A percentile compares a stretch with the other conserved stretches of the same genome.
Conservation (phyloP, 495 filamentous ascomycete genomes). For the Neurospora tetrasperma region DNA sequence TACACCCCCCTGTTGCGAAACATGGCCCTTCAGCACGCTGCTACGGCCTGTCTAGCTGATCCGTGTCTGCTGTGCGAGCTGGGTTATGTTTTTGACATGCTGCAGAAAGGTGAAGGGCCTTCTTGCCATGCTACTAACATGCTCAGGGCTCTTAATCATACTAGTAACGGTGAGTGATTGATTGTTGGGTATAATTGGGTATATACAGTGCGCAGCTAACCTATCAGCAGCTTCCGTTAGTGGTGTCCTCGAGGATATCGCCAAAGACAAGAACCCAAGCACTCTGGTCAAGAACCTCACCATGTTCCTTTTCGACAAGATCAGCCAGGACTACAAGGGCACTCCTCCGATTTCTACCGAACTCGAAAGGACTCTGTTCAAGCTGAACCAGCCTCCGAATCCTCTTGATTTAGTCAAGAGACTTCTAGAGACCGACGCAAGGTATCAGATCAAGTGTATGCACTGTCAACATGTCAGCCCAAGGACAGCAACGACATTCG, state of each 20-base stretch:
- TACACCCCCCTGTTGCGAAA: constrained; percentile 86
- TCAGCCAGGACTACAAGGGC: constrained; percentile 18
- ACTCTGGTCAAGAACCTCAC: constrained; percentile 17
- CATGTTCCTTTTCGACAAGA: constrained; percentile 21
- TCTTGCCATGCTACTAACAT: constrained; percentile 98
- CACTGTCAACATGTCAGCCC: constrained; percentile 71
- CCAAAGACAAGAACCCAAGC: constrained; percentile 24
- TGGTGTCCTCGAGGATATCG: constrained; percentile 73
- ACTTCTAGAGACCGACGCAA: constrained; percentile 31
- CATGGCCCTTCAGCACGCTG: constrained; percentile 79
- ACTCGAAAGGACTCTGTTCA: constrained; percentile 18
- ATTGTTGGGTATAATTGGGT: neutral
- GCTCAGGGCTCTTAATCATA: constrained; percentile 73
- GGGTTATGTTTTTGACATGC: constrained; percentile 95
- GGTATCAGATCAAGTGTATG: constrained; percentile 61
- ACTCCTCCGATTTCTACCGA: constrained; percentile 17
- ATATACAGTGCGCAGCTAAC: neutral
- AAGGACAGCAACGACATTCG: constrained; percentile 54
- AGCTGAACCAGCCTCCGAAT: constrained; percentile 7
- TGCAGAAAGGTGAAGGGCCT: constrained; percentile 85
- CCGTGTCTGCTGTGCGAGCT: constrained; percentile 86
- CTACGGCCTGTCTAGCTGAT: constrained; percentile 69
- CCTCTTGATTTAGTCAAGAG: constrained; percentile 14
- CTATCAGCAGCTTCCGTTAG: constrained; percentile 30
- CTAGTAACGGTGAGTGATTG: constrained; percentile 41